These are phyloP conservation scores for Ramalina peruviana DNA, from an alignment of 495 filamentous ascomycete species.

Conservation along the genomic window DNA sequence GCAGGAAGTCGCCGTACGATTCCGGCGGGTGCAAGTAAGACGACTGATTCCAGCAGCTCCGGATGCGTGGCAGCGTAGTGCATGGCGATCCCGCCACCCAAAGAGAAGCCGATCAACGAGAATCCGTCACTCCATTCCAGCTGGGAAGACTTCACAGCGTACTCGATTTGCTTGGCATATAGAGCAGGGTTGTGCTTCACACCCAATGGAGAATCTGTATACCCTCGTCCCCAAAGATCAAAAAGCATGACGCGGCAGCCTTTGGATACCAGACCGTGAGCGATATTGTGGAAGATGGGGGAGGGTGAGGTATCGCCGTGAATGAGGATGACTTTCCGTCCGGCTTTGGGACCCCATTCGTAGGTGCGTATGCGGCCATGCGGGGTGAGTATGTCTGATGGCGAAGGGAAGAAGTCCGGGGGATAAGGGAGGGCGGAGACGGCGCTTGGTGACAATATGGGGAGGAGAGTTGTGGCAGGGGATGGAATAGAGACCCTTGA, in stretches of 20 bases:
- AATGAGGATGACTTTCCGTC: conserved; percentile 65
- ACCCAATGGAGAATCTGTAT: conserved; percentile 15
- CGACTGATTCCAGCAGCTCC: conserved; percentile 4
- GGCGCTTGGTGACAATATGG: conserved; percentile 30
- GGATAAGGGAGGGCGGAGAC: conserved; percentile 49
- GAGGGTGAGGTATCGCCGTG: conserved; percentile 81
- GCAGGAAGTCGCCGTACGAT: conserved; percentile 11
- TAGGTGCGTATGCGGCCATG: conserved; percentile 73
- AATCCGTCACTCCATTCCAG: conserved; percentile 12
- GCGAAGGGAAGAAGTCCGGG: conserved; percentile 57
- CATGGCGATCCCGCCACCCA: conserved; percentile 11
- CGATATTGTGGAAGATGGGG: conserved; percentile 51
- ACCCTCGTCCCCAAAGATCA: conserved; percentile 27
- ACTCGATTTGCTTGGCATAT: conserved; percentile 4
- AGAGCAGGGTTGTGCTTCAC: conserved; percentile 4
- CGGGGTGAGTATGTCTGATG: conserved; percentile 55
- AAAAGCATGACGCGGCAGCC: conserved; percentile 77
- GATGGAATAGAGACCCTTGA: conserved; percentile 22
- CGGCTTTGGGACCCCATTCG: conserved; percentile 70
- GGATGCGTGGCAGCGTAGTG: conserved; percentile 6
- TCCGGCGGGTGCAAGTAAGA: conserved; percentile 9
- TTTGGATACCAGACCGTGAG: conserved; percentile 49
- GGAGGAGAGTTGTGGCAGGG: conserved; percentile 31
- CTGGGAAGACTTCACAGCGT: conserved; percentile 6
- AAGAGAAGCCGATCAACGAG: conserved; percentile 9